Evolutionary conservation across 1,284 basidiomycete genomes (phyloP).

Genomic region (Porogramme epimiltina): DNA sequence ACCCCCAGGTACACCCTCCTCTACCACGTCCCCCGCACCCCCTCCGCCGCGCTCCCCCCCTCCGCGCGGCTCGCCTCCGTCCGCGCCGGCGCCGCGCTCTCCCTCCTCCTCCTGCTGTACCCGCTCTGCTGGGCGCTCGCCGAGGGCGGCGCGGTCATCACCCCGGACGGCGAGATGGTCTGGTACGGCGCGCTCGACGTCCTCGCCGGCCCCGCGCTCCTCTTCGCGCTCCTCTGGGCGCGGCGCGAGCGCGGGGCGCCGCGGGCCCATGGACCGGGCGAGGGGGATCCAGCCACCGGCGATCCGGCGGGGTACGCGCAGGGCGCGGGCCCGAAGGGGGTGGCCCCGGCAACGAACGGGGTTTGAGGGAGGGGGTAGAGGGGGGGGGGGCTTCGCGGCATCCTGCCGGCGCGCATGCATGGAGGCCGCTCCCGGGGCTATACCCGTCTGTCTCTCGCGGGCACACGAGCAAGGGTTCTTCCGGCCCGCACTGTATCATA

Average conservation of each 20-base stretch:
- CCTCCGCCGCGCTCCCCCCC: constrained; percentile 34
- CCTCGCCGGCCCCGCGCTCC: constrained; percentile 53
- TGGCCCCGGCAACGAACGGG: no score
- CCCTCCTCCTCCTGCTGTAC: constrained; percentile 56
- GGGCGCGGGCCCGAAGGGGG: no score
- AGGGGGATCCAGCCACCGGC: neutral
- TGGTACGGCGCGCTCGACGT: constrained; percentile 67
- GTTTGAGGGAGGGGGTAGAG: no score
- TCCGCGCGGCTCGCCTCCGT: constrained; percentile 44
- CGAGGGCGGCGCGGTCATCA: constrained; percentile 50
- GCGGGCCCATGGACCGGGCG: neutral
- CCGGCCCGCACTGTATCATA: no score
- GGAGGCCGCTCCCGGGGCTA: no score
- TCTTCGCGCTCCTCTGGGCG: constrained; percentile 34
- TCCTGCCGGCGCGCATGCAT: no score
- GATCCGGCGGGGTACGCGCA: no score
- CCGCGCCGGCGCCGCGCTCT: constrained; percentile 42
- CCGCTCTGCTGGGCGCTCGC: constrained; percentile 48
- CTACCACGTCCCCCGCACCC: constrained; percentile 31
- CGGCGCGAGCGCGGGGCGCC: neutral
- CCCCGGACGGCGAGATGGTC: constrained; percentile 45
- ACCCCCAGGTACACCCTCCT: constrained; percentile 34
- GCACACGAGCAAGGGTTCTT: no score
- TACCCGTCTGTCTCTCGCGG: no score
- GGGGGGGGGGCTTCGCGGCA: no score